Conservation (phyloP, 805 yeast genomes). For the Lipomyces sp. region DNA sequence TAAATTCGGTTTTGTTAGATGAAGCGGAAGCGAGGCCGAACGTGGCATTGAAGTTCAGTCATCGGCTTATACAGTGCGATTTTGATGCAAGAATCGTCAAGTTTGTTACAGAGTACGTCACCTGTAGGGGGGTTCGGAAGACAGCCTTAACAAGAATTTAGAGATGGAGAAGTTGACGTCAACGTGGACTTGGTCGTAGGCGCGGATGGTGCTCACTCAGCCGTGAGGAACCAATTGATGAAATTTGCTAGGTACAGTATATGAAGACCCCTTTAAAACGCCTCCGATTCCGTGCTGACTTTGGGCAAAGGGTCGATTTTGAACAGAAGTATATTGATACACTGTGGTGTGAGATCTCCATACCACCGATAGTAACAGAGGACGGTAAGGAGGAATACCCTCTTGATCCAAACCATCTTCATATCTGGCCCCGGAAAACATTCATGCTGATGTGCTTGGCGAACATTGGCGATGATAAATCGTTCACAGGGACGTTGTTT, state of each 20-base stretch:
- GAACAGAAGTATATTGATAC: constrained; percentile 80
- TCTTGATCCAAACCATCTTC: constrained; percentile 76
- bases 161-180: constrained; percentile 29
- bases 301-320: constrained; percentile 63
- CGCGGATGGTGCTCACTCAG: constrained; percentile 84
- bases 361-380: constrained; percentile 57
- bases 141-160: neutral
- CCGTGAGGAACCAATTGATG: constrained; percentile 70
- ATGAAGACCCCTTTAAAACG: neutral
- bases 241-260: constrained; percentile 46
- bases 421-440: constrained; percentile 88
- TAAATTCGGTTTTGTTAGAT: constrained; percentile 67
- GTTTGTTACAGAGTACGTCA: constrained; percentile 35
- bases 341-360: constrained; percentile 78
- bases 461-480: constrained; percentile 69
- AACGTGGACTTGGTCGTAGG: constrained; percentile 71
- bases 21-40: constrained; percentile 59
- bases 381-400: constrained; percentile 49
- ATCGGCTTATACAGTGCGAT: constrained; percentile 57
- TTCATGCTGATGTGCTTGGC: constrained; percentile 91
- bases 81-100: constrained; percentile 41
- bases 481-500: constrained; percentile 88
- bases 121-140: neutral
- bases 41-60: constrained; percentile 58
- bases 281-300: constrained; percentile 26